Evolutionary conservation across 1,139 yeast genomes (phyloP), one percentile per base, ranked within the genome.

Genomic region (Nakaseomyces kungkrabaensis): DNA sequence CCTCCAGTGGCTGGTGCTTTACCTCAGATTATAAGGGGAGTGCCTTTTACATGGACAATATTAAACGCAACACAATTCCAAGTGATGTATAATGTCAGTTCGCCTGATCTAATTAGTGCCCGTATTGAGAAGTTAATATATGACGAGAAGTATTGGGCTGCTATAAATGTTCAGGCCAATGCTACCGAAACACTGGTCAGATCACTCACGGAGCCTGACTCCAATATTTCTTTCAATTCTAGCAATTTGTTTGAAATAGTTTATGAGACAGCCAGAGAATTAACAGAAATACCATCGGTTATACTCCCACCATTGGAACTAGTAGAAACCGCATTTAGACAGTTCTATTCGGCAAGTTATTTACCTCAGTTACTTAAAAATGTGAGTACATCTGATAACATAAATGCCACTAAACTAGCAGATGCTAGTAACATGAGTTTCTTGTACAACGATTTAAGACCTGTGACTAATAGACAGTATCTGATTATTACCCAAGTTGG

Each of bases 401-500:
- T 56, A 2, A 48, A 55, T 31, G 22, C 50, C 1, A 38, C 52
- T n/a, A 50, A 49, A 10, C 13, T 47, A 37, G 43, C 45, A 8
- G 34, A 22, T 13, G 52, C 52, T 6, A 43, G 51, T 10, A 50
- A 41, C 7, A 45, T 53, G 42, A 11, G 26, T 5, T 74, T 80
- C 54, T 43, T 56, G 3, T 67, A 59, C 48, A 51, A 59, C 8
- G 90, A 84, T 63, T 65, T 72, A 48, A 72, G 74, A 27, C 85
- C 87, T 1, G 73, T 68, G 51, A 66, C 67, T 2, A 71, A 78
- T 56, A 69, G 77, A 1, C 78, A 76, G 3, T 62, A 81, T 26
- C 57, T 74, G 26, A 87, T 87, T 0, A 87, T 89, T 1, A 66
- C 79, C 4, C 88, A 83, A 63, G 81, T 85, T 55, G 95, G 95